phyloP scores from a whole-genome alignment of 1,284 basidiomycete species.

The Chondrostereum purpureum region DNA sequence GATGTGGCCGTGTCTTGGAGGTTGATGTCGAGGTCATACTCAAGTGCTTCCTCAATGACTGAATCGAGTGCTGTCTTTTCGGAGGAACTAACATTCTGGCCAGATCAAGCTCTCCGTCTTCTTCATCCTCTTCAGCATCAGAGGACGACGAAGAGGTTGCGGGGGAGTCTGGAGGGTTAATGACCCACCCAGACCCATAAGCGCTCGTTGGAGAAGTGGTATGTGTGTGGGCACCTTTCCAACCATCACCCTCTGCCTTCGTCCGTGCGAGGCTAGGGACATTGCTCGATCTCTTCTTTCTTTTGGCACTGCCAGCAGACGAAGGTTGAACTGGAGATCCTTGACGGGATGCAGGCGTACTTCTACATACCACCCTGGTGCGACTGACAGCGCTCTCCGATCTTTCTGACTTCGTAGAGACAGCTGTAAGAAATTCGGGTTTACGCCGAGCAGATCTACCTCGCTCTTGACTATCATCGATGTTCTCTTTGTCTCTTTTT shows the following conservation, averaged over 20 bases:
- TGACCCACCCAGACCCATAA: slow-evolving; percentile 19
- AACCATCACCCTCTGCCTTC: slow-evolving; percentile 23
- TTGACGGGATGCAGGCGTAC: slow-evolving; percentile 49
- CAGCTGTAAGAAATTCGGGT: slow-evolving; percentile 20
- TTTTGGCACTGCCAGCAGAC: background rate
- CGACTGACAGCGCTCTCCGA: slow-evolving; percentile 42
- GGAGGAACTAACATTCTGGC: slow-evolving; percentile 63
- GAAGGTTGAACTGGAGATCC: slow-evolving; percentile 21
- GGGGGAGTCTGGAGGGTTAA: slow-evolving; percentile 31
- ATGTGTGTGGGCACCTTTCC: slow-evolving; percentile 12
- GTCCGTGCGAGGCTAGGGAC: slow-evolving; percentile 28
- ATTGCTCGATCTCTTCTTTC: background rate
- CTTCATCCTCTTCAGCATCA: slow-evolving; percentile 9
- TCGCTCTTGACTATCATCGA: slow-evolving; percentile 6
- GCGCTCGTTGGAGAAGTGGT: slow-evolving; percentile 4
- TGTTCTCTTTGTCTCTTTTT: slow-evolving; percentile 14
- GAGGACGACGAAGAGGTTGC: slow-evolving; percentile 40
- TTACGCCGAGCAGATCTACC: slow-evolving; percentile 3
- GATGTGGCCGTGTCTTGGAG: too few species aligned
- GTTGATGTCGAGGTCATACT: background rate
- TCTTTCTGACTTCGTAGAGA: slow-evolving; percentile 29
- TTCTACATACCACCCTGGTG: slow-evolving; percentile 54
- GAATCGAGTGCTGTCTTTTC: slow-evolving; percentile 64
- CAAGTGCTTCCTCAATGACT: slow-evolving; percentile 55
- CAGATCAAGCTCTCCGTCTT: slow-evolving; percentile 37